Base-by-base conservation (phyloP, 2,329 filamentous ascomycete genomes). In the Teratosphaeria nubilosa region DNA sequence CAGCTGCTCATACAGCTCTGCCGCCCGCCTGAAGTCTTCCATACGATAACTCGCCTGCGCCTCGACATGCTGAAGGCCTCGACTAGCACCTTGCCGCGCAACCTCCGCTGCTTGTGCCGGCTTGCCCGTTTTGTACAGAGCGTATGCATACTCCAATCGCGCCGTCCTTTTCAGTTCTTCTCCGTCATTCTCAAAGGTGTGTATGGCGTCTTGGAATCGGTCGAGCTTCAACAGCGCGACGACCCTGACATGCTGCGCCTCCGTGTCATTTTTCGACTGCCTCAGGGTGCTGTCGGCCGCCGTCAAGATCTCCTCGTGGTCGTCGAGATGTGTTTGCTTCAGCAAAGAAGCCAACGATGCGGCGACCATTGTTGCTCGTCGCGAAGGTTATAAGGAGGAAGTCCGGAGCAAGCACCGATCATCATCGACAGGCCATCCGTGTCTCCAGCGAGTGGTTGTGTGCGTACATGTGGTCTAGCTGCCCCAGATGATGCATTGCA, bases 201-300 rank as follows among this genome's bases (percentile, higher is more conserved):
- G 83, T 53, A 90, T 76, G 52, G 87, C 88, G 72, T 94, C 89
- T 58, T 88, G 83, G 72, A 87, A 94, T 59, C 88, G 86, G 73
- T 94, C 90, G 65, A 94, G 82, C 71, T 91, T 90, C 62, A 94
- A 78, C 22, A 94, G 80, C 24, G 89, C 88, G 51, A 92, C 81
- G 14, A 87, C 80, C 60, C 86, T 86, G 37, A 85, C 86, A 70
- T 86, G 85, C 41, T 86, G 84, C 56, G 86, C 85, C 48, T 82
- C 76, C 27, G 77, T 59, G 63, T 86, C 80, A 56, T 71, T 71
- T 68, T 85, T 86, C n/a, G 78, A 80, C 59, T 80, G 80, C 68
- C 82, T 79, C 53, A 86, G 75, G 0, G 76, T 73, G 34, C 75
- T 76, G 68, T 85, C 80, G 64, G 84, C 81, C 58, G 81, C 78